These are phyloP conservation scores for Claviceps purpurea DNA, from an alignment of 2,329 filamentous ascomycete species.

Conservation along the genomic window DNA sequence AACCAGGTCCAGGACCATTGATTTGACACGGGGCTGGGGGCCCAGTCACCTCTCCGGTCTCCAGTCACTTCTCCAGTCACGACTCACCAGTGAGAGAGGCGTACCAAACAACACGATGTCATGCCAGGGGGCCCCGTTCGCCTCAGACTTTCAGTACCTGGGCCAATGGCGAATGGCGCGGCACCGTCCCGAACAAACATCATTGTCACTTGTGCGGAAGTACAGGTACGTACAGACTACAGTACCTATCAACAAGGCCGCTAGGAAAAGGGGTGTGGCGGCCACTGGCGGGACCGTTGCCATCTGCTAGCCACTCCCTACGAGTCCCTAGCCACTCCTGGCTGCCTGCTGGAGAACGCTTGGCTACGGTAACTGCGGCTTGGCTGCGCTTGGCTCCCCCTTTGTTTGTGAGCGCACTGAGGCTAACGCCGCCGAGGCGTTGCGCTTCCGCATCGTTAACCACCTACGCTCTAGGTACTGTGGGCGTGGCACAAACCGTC, in stretches of 20 bases:
- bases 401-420: background rate
- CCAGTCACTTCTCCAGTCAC: too few species aligned
- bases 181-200: background rate
- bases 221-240: too few species aligned
- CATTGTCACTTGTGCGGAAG: too few species aligned
- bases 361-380: background rate
- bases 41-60: too few species aligned
- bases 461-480: background rate
- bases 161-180: background rate
- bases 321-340: background rate
- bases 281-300: background rate
- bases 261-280: background rate
- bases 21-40: background rate
- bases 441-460: background rate
- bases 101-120: background rate
- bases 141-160: background rate
- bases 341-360: background rate
- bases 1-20: background rate
- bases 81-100: too few species aligned
- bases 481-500: background rate
- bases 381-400: background rate
- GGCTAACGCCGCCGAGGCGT: background rate
- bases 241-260: background rate
- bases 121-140: conserved; percentile 3
- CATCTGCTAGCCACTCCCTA: background rate